phyloP scores from a whole-genome alignment of 2,329 filamentous ascomycete genomes.

The Diaporthe nobilis region DNA sequence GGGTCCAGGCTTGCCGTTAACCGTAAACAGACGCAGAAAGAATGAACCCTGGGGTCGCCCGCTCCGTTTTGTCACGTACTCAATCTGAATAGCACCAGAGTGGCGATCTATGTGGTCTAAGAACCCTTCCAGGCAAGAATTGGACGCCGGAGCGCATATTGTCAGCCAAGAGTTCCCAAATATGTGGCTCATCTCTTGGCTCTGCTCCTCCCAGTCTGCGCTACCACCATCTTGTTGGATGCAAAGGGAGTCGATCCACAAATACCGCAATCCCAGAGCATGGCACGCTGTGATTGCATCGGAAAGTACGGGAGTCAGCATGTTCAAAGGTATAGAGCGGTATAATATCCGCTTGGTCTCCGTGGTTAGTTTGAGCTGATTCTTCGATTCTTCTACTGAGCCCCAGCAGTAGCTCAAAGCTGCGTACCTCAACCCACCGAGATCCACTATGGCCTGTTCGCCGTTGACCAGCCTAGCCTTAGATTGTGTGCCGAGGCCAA shows the following conservation, averaged over 20 bases:
- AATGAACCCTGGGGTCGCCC: neutral
- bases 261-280: neutral
- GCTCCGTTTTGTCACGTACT: neutral
- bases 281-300: neutral
- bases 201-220: slow-evolving; percentile 4
- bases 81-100: neutral
- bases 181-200: slow-evolving; percentile 15
- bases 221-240: neutral
- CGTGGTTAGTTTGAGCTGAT: neutral
- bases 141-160: neutral
- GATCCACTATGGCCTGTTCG: neutral
- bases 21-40: neutral
- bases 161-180: neutral
- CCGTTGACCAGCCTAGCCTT: neutral
- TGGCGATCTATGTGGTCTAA: neutral
- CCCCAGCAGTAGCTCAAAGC: slow-evolving; percentile 1
- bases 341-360: neutral
- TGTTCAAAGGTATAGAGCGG: neutral
- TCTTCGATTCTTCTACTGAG: neutral
- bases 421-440: neutral
- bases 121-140: neutral
- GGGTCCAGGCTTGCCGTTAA: neutral
- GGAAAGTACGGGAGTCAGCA: neutral
- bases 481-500: neutral
- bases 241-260: neutral